Evolutionary conservation across 805 yeast species (phyloP).

Genomic region (Sugiyamaella chiloensis): DNA sequence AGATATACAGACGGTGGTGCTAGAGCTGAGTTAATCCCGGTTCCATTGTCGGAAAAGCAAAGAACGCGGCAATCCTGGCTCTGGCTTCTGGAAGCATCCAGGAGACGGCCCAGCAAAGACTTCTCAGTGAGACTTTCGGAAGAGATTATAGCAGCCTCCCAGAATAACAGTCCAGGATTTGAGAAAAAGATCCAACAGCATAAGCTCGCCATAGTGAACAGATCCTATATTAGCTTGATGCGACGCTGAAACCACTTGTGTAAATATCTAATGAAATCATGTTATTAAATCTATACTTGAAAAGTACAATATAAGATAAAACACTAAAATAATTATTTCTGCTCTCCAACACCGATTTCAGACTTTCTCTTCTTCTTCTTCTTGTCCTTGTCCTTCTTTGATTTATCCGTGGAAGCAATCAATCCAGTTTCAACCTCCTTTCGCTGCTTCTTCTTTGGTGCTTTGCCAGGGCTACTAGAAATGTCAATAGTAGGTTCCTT

Average conservation of each 20-base stretch:
- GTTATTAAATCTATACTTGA: too few species aligned
- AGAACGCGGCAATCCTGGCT: constrained; percentile 81
- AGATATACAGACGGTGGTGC: constrained; percentile 83
- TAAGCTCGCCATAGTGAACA: constrained; percentile 80
- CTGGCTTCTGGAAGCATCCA: constrained; percentile 87
- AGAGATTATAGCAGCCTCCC: constrained; percentile 73
- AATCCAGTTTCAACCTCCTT: constrained; percentile 28
- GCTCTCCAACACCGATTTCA: constrained; percentile 27
- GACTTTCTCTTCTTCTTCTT: constrained; percentile 47
- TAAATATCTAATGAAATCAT: too few species aligned
- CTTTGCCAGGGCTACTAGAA: not conserved
- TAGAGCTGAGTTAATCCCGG: constrained; percentile 75
- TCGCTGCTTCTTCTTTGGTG: constrained; percentile 17
- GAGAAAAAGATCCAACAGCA: constrained; percentile 83
- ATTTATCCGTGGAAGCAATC: constrained; percentile 3
- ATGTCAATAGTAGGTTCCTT: not conserved
- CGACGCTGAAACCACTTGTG: constrained; percentile 11
- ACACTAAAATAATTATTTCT: not conserved
- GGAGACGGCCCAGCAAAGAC: constrained; percentile 73
- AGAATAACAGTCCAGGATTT: constrained; percentile 77
- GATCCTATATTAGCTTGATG: constrained; percentile 61
- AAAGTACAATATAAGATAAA: constrained; percentile 1
- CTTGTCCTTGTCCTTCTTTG: constrained; percentile 38
- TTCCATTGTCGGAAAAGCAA: constrained; percentile 77
- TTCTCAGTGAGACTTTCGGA: constrained; percentile 88